Conservation (phyloP, 1,139 yeast genomes). For the Hyphopichia fennica region DNA sequence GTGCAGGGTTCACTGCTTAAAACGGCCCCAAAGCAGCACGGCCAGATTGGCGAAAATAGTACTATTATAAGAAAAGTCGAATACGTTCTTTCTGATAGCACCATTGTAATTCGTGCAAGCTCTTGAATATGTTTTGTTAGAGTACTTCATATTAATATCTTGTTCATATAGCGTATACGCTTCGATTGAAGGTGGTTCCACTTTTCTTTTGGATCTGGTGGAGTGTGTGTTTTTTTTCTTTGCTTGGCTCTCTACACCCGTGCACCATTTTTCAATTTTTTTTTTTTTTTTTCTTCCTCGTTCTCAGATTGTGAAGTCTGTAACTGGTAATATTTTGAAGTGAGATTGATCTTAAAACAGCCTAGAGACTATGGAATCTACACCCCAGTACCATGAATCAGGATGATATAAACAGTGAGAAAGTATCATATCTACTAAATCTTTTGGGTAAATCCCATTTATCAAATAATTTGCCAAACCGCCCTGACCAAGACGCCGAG, state of each 20-base stretch:
- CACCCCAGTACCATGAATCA: background rate
- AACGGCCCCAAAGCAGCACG: background rate
- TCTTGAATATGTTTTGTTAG: too few relatives aligned
- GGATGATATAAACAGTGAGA: slow-evolving; percentile 10
- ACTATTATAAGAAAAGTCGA: too few relatives aligned
- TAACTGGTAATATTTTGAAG: background rate
- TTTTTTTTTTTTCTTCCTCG: background rate
- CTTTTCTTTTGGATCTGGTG: too few relatives aligned
- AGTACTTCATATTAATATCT: too few relatives aligned
- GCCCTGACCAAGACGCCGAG: slow-evolving; percentile 2
- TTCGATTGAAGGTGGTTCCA: too few relatives aligned
- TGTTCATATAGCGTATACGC: too few relatives aligned
- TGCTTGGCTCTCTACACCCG: too few relatives aligned
- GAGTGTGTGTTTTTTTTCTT: too few relatives aligned
- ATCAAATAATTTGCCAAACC: background rate
- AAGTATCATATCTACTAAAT: slow-evolving; percentile 15
- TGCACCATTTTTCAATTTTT: too few relatives aligned
- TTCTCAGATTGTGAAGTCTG: background rate
- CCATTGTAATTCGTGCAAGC: too few relatives aligned
- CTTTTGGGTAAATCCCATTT: slow-evolving; percentile 12
- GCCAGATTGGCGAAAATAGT: background rate
- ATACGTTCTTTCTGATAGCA: too few relatives aligned
- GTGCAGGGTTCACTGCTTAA: background rate
- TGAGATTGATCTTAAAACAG: background rate
- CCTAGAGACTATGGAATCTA: background rate